Conservation (phyloP, 345 rosid genomes). For the Hibiscus syriacus region DNA sequence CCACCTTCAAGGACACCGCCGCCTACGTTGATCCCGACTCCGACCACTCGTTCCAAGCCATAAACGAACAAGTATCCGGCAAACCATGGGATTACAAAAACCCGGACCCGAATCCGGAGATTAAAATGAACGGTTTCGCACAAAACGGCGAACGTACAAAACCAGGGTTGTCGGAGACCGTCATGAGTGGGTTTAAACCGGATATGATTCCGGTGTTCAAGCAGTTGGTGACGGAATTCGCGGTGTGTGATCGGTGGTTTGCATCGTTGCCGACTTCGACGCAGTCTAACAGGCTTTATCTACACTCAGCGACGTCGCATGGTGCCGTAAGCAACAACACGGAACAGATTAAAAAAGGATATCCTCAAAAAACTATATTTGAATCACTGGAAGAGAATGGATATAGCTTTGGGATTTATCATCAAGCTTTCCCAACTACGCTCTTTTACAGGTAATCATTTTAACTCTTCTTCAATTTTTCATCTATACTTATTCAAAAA, state of each 20-base stretch:
- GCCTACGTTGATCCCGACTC: conserved; percentile 75
- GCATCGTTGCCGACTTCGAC: conserved; percentile 59
- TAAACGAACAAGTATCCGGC: conserved; percentile 83
- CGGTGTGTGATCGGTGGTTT: conserved; percentile 77
- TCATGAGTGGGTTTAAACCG: conserved; percentile 70
- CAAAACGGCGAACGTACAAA: conserved; percentile 49
- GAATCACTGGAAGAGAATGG: too few relatives aligned
- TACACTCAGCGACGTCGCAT: conserved; percentile 63
- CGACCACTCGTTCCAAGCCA: conserved; percentile 71
- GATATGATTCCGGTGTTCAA: conserved; percentile 57
- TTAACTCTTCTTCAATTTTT: too few relatives aligned
- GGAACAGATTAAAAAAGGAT: conserved; percentile 39
- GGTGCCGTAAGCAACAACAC: conserved; percentile 54
- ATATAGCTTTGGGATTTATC: too few relatives aligned
- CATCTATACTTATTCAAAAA: too few relatives aligned
- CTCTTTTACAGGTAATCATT: conserved; percentile 43
- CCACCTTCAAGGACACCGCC: conserved; percentile 39
- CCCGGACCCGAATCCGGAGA: conserved; percentile 38
- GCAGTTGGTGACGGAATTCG: conserved; percentile 52
- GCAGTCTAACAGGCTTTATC: conserved; percentile 58
- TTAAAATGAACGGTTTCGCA: conserved; percentile 58
- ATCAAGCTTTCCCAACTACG: too few relatives aligned
- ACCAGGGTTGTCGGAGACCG: conserved; percentile 43
- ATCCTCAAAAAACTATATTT: too few relatives aligned
- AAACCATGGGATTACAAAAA: conserved; percentile 40